Evolutionary conservation across 2,329 filamentous ascomycete genomes (phyloP).

Genomic region (Hypoxylon sp.): DNA sequence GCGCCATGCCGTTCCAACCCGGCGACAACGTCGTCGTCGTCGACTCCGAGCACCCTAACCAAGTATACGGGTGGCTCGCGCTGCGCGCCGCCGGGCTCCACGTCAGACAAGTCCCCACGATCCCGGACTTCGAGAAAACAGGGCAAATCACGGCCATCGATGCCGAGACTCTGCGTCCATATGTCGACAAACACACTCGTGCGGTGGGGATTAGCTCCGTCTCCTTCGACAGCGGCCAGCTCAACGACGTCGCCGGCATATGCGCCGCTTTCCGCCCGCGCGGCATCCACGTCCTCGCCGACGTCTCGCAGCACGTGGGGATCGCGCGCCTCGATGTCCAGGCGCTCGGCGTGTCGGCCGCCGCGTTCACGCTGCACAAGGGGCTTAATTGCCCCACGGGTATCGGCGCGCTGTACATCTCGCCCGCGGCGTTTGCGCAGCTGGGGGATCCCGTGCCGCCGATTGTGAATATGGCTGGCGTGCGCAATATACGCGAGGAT

Average conservation of each 20-base stretch:
- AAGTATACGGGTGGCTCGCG: conserved; percentile 52
- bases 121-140: conserved; percentile 15
- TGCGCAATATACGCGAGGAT: conserved; percentile 43
- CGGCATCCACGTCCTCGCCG: conserved; percentile 54
- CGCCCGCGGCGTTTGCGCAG: conserved; percentile 43
- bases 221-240: conserved; percentile 55
- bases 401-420: conserved; percentile 53
- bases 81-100: conserved; percentile 51
- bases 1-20: conserved; percentile 41
- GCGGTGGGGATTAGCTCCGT: conserved; percentile 55
- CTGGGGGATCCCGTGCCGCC: conserved; percentile 49
- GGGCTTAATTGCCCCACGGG: conserved; percentile 54
- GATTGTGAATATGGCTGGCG: conserved; percentile 49
- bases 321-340: conserved; percentile 52
- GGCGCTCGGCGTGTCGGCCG: conserved; percentile 51
- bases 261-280: conserved; percentile 47
- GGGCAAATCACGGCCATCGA: conserved; percentile 32
- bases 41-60: conserved; percentile 55
- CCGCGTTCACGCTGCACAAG: conserved; percentile 55
- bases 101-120: conserved; percentile 50
- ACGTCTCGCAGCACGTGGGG: conserved; percentile 56
- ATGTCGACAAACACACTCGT: conserved; percentile 52
- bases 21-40: conserved; percentile 56
- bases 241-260: conserved; percentile 53
- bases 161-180: conserved; percentile 51